These are phyloP conservation scores for Rehmannia glutinosa DNA, from an alignment of 257 asterid genomes.

Conservation along the genomic window DNA sequence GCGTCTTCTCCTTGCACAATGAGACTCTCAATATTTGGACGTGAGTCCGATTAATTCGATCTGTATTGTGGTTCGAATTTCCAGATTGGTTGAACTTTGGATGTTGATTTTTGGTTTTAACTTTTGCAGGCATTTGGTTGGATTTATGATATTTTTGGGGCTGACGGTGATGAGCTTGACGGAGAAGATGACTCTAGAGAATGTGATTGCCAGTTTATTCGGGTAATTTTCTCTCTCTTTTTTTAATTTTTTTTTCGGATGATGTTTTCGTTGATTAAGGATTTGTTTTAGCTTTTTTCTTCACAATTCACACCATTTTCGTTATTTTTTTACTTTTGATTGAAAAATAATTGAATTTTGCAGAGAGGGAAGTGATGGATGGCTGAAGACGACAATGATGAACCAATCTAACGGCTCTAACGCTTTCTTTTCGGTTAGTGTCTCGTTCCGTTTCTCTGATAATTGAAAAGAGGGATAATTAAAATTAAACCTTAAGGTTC, in stretches of 20 bases:
- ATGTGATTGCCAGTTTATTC: constrained; percentile 32
- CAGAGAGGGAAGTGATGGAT: constrained; percentile 41
- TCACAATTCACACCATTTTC: constrained; percentile 6
- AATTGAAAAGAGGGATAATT: too few relatives aligned
- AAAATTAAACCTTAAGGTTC: too few relatives aligned
- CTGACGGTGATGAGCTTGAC: constrained; percentile 63
- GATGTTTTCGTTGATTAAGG: background rate
- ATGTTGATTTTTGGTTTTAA: background rate
- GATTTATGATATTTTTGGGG: constrained; percentile 64
- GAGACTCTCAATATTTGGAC: constrained; percentile 96
- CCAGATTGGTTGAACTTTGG: background rate
- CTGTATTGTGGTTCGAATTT: background rate
- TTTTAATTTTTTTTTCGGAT: background rate
- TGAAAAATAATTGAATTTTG: constrained; percentile 14
- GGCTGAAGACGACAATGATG: constrained; percentile 32
- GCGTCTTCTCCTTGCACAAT: constrained; percentile 83
- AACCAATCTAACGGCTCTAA: constrained; percentile 50
- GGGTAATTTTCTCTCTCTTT: constrained; percentile 26
- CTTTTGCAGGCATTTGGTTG: constrained; percentile 71
- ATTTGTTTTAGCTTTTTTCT: background rate
- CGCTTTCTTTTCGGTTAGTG: constrained; percentile 50
- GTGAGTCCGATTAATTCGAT: constrained; percentile 38
- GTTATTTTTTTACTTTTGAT: background rate
- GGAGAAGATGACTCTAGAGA: constrained; percentile 50
- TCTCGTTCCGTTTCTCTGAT: too few relatives aligned